A percentile compares a stretch with the other conserved stretches of the same genome.
These are phyloP conservation scores for Coccinonectria pachysandricola DNA, from an alignment of 2,329 filamentous ascomycete genomes.

Conservation along the genomic window DNA sequence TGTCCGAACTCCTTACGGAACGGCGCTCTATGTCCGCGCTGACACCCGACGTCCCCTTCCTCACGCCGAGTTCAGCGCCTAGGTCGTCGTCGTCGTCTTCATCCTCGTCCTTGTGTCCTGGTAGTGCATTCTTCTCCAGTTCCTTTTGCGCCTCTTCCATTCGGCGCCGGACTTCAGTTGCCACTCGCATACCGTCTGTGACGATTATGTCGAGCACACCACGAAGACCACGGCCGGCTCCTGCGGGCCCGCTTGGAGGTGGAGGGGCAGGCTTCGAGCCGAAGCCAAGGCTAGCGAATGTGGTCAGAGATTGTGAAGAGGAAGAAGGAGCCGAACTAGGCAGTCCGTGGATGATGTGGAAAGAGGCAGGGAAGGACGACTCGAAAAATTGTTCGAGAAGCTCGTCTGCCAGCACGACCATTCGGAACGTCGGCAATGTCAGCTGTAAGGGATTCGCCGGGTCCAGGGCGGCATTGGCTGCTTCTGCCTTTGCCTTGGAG, in stretches of 20 bases:
- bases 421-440: conserved; percentile 93
- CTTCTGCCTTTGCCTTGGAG: conserved; percentile 59
- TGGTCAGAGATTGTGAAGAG: conserved; percentile 60
- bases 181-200: conserved; percentile 92
- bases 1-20: conserved; percentile 55
- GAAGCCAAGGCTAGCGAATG: conserved; percentile 65
- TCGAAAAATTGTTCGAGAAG: conserved; percentile 96
- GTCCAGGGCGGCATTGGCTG: conserved; percentile 83
- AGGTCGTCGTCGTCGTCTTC: conserved; percentile 57
- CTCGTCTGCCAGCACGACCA: conserved; percentile 96
- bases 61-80: conserved; percentile 32
- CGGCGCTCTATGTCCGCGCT: conserved; percentile 50
- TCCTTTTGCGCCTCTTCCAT: conserved; percentile 96
- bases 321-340: conserved; percentile 21
- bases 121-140: conserved; percentile 71
- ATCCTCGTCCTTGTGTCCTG: conserved; percentile 53
- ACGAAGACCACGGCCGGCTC: conserved; percentile 63
- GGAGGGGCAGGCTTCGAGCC: conserved; percentile 30
- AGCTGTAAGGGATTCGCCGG: conserved; percentile 90
- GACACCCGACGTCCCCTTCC: conserved; percentile 23
- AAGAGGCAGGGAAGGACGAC: conserved; percentile 84
- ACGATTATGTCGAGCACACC: conserved; percentile 97
- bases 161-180: conserved; percentile 77
- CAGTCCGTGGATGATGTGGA: conserved; percentile 68
- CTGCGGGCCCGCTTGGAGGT: conserved; percentile 28